phyloP scores from a whole-genome alignment of 2,329 filamentous ascomycete genomes.

The Cladophialophora bantiana region DNA sequence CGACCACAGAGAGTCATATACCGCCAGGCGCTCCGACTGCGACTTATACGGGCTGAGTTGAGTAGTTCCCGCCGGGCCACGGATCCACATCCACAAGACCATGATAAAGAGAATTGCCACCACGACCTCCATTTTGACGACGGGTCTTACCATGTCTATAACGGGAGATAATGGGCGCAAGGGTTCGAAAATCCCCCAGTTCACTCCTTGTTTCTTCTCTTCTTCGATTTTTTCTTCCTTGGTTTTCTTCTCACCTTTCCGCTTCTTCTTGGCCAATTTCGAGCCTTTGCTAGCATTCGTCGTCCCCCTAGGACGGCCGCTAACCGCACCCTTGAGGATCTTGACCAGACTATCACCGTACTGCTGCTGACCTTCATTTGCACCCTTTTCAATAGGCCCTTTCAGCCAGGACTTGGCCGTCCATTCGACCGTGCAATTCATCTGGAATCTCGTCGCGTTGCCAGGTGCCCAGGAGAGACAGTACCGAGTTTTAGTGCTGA shows the following conservation, averaged over 20 bases:
- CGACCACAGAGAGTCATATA: slow-evolving; percentile 93
- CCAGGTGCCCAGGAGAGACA: slow-evolving; percentile 91
- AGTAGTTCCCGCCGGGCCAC: slow-evolving; percentile 48
- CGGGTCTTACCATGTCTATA: slow-evolving; percentile 70
- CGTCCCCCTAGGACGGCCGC: slow-evolving; percentile 64
- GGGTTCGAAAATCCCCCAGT: slow-evolving; percentile 85
- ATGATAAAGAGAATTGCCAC: slow-evolving; percentile 77
- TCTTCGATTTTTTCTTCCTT: slow-evolving; percentile 53
- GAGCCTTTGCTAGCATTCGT: slow-evolving; percentile 55
- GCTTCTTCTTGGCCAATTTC: slow-evolving; percentile 63
- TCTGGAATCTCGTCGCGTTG: slow-evolving; percentile 82
- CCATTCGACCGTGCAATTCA: slow-evolving; percentile 94
- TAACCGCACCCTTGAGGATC: slow-evolving; percentile 75
- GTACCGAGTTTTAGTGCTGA: slow-evolving; percentile 90
- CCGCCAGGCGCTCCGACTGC: slow-evolving; percentile 72
- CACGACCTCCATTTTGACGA: slow-evolving; percentile 78
- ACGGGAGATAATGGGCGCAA: slow-evolving; percentile 73
- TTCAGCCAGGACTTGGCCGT: slow-evolving; percentile 97
- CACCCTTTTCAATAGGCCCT: slow-evolving; percentile 94
- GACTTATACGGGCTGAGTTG: slow-evolving; percentile 41
- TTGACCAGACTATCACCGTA: slow-evolving; percentile 83
- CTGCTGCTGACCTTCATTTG: slow-evolving; percentile 83
- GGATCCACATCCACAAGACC: slow-evolving; percentile 76
- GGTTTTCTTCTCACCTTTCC: slow-evolving; percentile 65
- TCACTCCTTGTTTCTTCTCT: slow-evolving; percentile 52